Percentiles rank a stretch among this genome's conserved stretches.
phyloP scores from a whole-genome alignment of 352 stramenopile genomes.

The Phytophthora chlamydospora region DNA sequence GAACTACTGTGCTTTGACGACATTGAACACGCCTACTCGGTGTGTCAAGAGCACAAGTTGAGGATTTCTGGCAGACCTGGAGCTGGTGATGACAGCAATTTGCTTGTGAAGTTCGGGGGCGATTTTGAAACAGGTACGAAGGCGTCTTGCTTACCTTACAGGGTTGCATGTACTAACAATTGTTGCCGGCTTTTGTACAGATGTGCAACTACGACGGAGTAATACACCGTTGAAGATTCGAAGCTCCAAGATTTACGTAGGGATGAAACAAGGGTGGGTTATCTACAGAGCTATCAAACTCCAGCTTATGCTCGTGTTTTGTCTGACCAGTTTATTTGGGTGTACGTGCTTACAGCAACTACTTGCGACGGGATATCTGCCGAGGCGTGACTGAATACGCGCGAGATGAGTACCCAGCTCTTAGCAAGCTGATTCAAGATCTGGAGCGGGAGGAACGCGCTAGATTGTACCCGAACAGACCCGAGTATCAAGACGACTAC shows the following conservation, averaged over 20 bases:
- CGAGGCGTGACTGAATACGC: constrained; percentile 85
- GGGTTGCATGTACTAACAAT: not conserved
- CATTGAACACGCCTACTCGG: constrained; percentile 64
- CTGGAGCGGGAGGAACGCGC: constrained; percentile 60
- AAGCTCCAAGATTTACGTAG: constrained; percentile 71
- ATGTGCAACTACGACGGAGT: constrained; percentile 69
- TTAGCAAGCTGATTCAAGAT: constrained; percentile 77
- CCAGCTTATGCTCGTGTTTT: not conserved
- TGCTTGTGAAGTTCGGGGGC: constrained; percentile 76
- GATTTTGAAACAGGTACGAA: constrained; percentile 77
- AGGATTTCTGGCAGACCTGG: constrained; percentile 53
- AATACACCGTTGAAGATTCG: constrained; percentile 67
- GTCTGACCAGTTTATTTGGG: not conserved
- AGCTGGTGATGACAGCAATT: constrained; percentile 43
- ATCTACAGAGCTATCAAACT: no score
- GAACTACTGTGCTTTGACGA: constrained; percentile 85
- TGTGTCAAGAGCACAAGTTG: constrained; percentile 76
- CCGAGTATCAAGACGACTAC: constrained; percentile 70
- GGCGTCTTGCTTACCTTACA: not conserved
- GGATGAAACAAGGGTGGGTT: constrained; percentile 83
- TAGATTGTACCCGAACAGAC: constrained; percentile 66
- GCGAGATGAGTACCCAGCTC: constrained; percentile 66
- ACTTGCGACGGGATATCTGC: constrained; percentile 71
- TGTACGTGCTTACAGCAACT: constrained; percentile 46
- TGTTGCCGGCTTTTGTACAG: constrained; percentile 32